A percentile compares a stretch with the other conserved stretches of the same genome.
These are phyloP conservation scores for Blastobotrys raffinosifermentans DNA, from an alignment of 1,139 yeast species.

Conservation along the genomic window DNA sequence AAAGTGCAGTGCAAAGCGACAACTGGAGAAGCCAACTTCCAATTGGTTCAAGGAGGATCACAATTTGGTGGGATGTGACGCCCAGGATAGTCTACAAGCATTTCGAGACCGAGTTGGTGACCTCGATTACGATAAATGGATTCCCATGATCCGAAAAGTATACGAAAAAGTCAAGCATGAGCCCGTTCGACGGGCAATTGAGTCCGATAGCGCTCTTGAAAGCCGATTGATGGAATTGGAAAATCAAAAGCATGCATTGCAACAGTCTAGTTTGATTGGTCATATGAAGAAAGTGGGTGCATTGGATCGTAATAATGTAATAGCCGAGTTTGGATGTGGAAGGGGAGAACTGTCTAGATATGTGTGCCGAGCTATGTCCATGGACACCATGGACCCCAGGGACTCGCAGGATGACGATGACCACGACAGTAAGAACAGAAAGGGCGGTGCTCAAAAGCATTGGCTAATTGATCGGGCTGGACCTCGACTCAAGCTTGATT, in stretches of 20 bases:
- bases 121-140: conserved; percentile 29
- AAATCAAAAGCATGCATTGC: conserved; percentile 70
- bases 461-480: conserved; percentile 72
- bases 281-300: conserved; percentile 42
- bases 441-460: conserved; percentile 35
- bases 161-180: conserved; percentile 18
- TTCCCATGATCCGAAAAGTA: conserved; percentile 30
- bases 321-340: conserved; percentile 87
- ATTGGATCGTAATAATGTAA: conserved; percentile 30
- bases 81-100: background rate
- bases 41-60: conserved; percentile 42
- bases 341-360: conserved; percentile 76
- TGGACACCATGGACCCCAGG: conserved; percentile 10
- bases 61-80: conserved; percentile 30
- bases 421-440: background rate
- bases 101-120: background rate
- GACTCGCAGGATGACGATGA: background rate
- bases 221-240: conserved; percentile 43
- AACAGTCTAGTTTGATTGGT: conserved; percentile 76
- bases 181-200: conserved; percentile 15
- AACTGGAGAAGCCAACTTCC: conserved; percentile 31
- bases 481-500: conserved; percentile 72
- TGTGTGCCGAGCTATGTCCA: conserved; percentile 45
- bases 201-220: conserved; percentile 30
- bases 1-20: conserved; percentile 51